Evolutionary conservation across 352 stramenopile genomes (phyloP).

Genomic region (Globisporangium paroecandrum): DNA sequence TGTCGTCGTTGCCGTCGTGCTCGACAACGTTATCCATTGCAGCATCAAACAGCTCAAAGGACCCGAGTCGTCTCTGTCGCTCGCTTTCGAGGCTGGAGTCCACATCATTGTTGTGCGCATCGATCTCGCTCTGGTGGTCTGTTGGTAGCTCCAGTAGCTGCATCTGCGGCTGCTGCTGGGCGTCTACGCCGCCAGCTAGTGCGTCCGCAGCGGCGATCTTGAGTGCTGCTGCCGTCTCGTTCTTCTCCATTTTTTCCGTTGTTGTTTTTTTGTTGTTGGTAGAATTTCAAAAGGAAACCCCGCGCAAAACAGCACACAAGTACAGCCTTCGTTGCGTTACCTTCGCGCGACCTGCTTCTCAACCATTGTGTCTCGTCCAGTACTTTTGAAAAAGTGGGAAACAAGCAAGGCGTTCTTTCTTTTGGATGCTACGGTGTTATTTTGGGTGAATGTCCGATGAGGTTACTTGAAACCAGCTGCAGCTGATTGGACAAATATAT

Average conservation of each 20-base stretch:
- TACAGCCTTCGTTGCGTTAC: not conserved
- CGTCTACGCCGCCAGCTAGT: not conserved
- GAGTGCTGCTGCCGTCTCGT: not conserved
- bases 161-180: not conserved
- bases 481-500: not conserved
- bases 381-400: slow-evolving; percentile 1
- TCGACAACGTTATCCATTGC: slow-evolving; percentile 18
- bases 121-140: not conserved
- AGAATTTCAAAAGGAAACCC: slow-evolving; percentile 9
- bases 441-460: not conserved
- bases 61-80: slow-evolving; percentile 13
- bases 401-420: not conserved
- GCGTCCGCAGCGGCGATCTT: not conserved
- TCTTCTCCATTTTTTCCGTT: slow-evolving; percentile 7
- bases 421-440: not conserved
- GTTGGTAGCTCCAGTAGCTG: not conserved
- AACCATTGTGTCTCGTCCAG: slow-evolving; percentile 9
- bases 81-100: not conserved
- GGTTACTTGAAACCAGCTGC: not conserved
- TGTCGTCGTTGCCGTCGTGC: slow-evolving; percentile 13
- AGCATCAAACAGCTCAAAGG: slow-evolving; percentile 19
- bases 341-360: slow-evolving; percentile 1
- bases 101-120: not conserved
- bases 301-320: not conserved
- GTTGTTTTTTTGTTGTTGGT: slow-evolving; percentile 1